These are phyloP conservation scores for Fraxinus paxiana DNA, from an alignment of 305 asterid genomes.

Conservation along the genomic window DNA sequence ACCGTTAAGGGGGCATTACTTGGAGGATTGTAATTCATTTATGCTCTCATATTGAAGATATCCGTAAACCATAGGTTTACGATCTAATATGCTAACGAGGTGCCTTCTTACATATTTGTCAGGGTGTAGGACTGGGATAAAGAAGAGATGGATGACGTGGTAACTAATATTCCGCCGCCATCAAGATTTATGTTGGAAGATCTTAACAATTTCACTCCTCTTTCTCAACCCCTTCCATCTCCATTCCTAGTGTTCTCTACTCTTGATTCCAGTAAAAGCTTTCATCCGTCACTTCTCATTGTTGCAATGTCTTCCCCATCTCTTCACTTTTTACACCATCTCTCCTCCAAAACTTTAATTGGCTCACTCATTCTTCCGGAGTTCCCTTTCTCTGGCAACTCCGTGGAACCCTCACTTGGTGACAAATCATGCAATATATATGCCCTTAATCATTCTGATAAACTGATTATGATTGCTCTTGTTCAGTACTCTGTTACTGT, in stretches of 20 bases:
- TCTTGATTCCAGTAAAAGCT: slow-evolving; percentile 37
- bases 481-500: slow-evolving; percentile 66
- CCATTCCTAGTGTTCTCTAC: slow-evolving; percentile 64
- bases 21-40: slow-evolving; percentile 8
- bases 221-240: slow-evolving; percentile 67
- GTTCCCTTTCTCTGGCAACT: slow-evolving; percentile 68
- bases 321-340: slow-evolving; percentile 59
- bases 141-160: slow-evolving; percentile 78
- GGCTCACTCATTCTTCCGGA: slow-evolving; percentile 86
- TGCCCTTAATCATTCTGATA: slow-evolving; percentile 45
- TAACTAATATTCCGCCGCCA: slow-evolving; percentile 89
- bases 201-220: slow-evolving; percentile 81
- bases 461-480: slow-evolving; percentile 46
- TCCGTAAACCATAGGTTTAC: not conserved
- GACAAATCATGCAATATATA: slow-evolving; percentile 87
- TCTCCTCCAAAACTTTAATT: slow-evolving; percentile 56
- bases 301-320: slow-evolving; percentile 77
- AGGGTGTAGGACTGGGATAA: slow-evolving; percentile 28
- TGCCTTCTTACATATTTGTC: slow-evolving; percentile 25
- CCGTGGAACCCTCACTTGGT: slow-evolving; percentile 54
- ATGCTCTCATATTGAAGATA: not conserved
- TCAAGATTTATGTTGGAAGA: slow-evolving; percentile 87
- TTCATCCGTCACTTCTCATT: slow-evolving; percentile 70
- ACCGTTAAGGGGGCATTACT: not conserved
- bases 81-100: not conserved